Conservation (phyloP, 2,329 filamentous ascomycete species). For the Fusarium sp. region DNA sequence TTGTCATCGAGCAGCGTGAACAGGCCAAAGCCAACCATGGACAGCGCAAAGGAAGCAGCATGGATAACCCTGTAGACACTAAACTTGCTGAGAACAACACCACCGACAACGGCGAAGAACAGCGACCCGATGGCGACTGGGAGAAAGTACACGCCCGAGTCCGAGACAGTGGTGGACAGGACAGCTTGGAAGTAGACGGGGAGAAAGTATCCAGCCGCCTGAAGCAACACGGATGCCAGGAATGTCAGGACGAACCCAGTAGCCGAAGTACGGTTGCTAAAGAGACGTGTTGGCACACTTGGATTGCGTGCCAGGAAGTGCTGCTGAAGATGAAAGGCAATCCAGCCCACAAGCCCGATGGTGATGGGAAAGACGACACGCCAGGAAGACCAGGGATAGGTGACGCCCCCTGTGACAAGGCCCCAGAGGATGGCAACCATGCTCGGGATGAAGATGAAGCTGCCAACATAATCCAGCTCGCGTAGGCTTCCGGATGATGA, state of each 20-base stretch:
- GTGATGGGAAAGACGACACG: conserved; percentile 65
- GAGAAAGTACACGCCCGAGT: conserved; percentile 54
- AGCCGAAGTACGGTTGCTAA: conserved; percentile 59
- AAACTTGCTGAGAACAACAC: conserved; percentile 49
- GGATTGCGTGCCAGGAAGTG: conserved; percentile 46
- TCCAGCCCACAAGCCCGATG: conserved; percentile 57
- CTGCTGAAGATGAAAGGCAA: conserved; percentile 57
- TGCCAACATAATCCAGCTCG: conserved; percentile 60
- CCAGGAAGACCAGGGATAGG: conserved; percentile 64
- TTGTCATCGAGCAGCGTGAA: conserved; percentile 57
- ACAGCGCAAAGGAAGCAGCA: conserved; percentile 53
- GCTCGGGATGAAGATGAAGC: conserved; percentile 56
- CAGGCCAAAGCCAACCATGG: conserved; percentile 58
- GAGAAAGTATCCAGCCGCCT: conserved; percentile 59
- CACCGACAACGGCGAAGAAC: conserved; percentile 45
- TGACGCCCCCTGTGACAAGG: conserved; percentile 67
- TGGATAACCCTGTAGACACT: conserved; percentile 55
- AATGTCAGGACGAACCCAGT: conserved; percentile 41
- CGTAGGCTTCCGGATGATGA: conserved; percentile 27
- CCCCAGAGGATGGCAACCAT: conserved; percentile 63
- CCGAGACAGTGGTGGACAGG: conserved; percentile 49
- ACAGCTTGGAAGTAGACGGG: conserved; percentile 66
- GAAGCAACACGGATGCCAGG: conserved; percentile 48
- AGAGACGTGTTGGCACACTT: conserved; percentile 61
- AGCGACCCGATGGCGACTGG: conserved; percentile 45